Base-by-base conservation (phyloP, 139 green algal genomes). In the Asterochloris erici region DNA sequence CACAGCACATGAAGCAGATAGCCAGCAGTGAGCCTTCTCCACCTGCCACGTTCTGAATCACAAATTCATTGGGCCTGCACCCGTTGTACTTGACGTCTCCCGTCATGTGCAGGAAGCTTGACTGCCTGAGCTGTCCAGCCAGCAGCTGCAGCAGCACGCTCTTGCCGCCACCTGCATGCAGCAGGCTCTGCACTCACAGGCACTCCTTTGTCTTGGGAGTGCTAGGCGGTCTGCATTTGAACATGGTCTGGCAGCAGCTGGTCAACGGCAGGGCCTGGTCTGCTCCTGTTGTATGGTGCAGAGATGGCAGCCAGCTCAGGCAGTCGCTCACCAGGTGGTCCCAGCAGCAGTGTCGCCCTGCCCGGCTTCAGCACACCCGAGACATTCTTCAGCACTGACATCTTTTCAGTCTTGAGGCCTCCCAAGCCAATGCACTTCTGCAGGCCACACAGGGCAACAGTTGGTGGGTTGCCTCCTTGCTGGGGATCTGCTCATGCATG, bases 41-140 rank as follows among this genome's bases (percentile, higher is more conserved):
- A 61, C 71, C 73, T 47, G 85, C 84, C 9, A 89, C 92, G 61
- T 90, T 87, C 60, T 87, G 85, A 27, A 93, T 82, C 13, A 87
- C 79, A 83, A 96, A 94, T 17, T 93, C 86, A 74, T 87, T 82
- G 38, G 54, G 82, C 64, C 83, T 15, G 66, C 69, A 79, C 12
- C 91, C 93, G 80, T 96, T 96, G 92, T 95, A 96, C 62, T 70
- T 86, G 17, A 96, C 77, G 9, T 80, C 69, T 29, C 91, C 91
- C 6, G 66, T 73, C 16, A 85, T 73, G 12, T 78, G 70, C 14
- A 90, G 76, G 63, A 83, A 84, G 15, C 60, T 23, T 29, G 81
- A 70, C 38, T 77, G 47, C 74, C 76, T 84, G 27, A 95, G 81
- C 73, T 89, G 87, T 12, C 92, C 91, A 23, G 79, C 81, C 73